Percentiles rank a stretch among this genome's conserved stretches.
Conservation (phyloP, 148 eudicot species). For the Arctostaphylos glauca region DNA sequence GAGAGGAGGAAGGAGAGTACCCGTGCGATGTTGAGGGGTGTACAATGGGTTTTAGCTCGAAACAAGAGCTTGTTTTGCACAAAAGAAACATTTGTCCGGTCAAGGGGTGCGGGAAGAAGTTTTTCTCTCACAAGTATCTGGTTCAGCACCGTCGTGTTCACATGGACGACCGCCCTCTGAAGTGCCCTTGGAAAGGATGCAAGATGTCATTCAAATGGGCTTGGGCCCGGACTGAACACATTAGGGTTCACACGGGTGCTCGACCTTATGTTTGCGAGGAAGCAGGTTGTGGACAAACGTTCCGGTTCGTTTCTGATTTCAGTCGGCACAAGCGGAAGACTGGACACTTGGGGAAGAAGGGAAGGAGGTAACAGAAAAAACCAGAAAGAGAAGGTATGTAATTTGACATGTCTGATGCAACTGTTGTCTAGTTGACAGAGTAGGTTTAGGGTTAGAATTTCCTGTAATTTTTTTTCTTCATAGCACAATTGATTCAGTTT, state of each 20-base stretch:
- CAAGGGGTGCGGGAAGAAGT: slow-evolving; percentile 82
- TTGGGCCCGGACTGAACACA: slow-evolving; percentile 98
- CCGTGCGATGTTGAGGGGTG: slow-evolving; percentile 84
- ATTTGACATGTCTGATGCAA: slow-evolving; percentile 32
- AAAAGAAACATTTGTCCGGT: slow-evolving; percentile 81
- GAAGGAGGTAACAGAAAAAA: slow-evolving; percentile 24
- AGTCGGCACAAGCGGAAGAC: slow-evolving; percentile 99
- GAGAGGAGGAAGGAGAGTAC: slow-evolving; percentile 48
- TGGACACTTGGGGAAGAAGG: slow-evolving; percentile 76
- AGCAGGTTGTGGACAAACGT: slow-evolving; percentile 88
- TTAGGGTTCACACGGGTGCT: slow-evolving; percentile 90
- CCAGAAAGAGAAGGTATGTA: slow-evolving; percentile 2
- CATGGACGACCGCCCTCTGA: slow-evolving; percentile 80
- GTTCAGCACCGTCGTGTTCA: slow-evolving; percentile 96
- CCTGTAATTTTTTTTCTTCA: slow-evolving; percentile 12
- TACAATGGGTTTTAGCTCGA: slow-evolving; percentile 71
- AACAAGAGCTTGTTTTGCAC: slow-evolving; percentile 63
- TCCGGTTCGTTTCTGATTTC: slow-evolving; percentile 93
- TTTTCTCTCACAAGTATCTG: slow-evolving; percentile 94
- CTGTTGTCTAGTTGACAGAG: slow-evolving; percentile 25
- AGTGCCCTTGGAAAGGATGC: slow-evolving; percentile 99
- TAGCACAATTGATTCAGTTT: slow-evolving; percentile 29
- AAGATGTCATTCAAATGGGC: slow-evolving; percentile 98
- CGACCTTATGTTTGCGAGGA: slow-evolving; percentile 82
- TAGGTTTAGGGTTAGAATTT: slow-evolving; percentile 22